phyloP scores from a whole-genome alignment of 2,329 filamentous ascomycete species.

The Botrytis elliptica region DNA sequence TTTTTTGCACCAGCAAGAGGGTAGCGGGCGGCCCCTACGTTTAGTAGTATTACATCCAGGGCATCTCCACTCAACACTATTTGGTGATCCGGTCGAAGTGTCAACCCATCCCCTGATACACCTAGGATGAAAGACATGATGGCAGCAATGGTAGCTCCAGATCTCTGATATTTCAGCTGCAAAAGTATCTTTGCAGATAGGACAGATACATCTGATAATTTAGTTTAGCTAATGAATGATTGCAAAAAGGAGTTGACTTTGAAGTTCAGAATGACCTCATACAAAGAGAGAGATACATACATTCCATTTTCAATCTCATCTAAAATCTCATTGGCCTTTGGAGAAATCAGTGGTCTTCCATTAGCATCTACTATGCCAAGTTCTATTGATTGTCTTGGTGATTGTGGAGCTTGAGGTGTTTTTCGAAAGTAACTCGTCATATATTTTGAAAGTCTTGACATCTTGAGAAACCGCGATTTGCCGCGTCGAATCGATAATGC shows the following conservation, averaged over 20 bases:
- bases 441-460: not conserved
- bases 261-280: not conserved
- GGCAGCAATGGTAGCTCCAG: not conserved
- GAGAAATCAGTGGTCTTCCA: not conserved
- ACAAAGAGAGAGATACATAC: conserved; percentile 2
- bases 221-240: not conserved
- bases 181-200: not conserved
- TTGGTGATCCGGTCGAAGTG: too few species aligned
- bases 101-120: not conserved
- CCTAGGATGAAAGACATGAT: not conserved
- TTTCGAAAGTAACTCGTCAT: not conserved
- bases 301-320: conserved; percentile 2
- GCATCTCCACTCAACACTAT: not conserved
- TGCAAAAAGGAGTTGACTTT: too few species aligned
- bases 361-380: not conserved
- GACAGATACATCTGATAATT: conserved; percentile 10
- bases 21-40: too few species aligned
- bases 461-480: not conserved
- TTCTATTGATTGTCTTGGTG: not conserved
- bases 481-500: not conserved
- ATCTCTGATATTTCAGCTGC: not conserved
- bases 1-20: conserved; percentile 8
- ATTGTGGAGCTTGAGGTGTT: too few species aligned
- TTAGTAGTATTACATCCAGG: not conserved
- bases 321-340: not conserved